A percentile compares a stretch with the other conserved stretches of the same genome.
Evolutionary conservation across 495 filamentous ascomycete genomes (phyloP).

Genomic region (Podospora pseudopauciseta): DNA sequence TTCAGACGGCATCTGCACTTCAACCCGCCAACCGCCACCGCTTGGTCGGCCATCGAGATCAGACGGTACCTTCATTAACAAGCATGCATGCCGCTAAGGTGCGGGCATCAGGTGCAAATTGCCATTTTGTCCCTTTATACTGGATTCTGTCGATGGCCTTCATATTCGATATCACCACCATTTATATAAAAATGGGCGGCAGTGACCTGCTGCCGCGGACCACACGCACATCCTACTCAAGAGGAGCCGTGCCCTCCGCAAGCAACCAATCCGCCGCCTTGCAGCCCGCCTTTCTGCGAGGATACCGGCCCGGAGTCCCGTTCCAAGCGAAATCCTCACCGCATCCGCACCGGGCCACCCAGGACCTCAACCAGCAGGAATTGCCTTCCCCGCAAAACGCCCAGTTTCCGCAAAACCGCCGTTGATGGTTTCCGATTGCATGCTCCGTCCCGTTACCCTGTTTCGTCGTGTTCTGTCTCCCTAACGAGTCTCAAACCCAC

Average conservation of each 20-base stretch:
- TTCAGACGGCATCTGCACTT: neutral
- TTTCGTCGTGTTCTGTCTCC: constrained; percentile 6
- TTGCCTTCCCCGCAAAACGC: constrained; percentile 7
- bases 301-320: constrained; percentile 27
- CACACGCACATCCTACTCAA: constrained; percentile 12
- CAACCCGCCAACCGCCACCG: neutral
- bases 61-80: neutral
- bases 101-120: neutral
- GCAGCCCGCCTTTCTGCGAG: constrained; percentile 14
- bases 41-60: constrained; percentile 4
- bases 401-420: constrained; percentile 16
- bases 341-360: constrained; percentile 13
- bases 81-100: neutral
- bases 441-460: constrained; percentile 7
- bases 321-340: constrained; percentile 15
- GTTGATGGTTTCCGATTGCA: constrained; percentile 16
- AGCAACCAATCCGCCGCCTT: constrained; percentile 14
- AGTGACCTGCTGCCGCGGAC: neutral
- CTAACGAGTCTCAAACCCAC: constrained; percentile 7
- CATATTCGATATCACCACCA: constrained; percentile 4
- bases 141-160: neutral
- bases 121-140: neutral
- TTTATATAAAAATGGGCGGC: constrained; percentile 3
- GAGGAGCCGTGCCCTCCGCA: constrained; percentile 9
- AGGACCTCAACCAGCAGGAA: constrained; percentile 7